These are phyloP conservation scores for Pulveroboletus sp. DNA, from an alignment of 768 basidiomycete species.

Conservation along the genomic window DNA sequence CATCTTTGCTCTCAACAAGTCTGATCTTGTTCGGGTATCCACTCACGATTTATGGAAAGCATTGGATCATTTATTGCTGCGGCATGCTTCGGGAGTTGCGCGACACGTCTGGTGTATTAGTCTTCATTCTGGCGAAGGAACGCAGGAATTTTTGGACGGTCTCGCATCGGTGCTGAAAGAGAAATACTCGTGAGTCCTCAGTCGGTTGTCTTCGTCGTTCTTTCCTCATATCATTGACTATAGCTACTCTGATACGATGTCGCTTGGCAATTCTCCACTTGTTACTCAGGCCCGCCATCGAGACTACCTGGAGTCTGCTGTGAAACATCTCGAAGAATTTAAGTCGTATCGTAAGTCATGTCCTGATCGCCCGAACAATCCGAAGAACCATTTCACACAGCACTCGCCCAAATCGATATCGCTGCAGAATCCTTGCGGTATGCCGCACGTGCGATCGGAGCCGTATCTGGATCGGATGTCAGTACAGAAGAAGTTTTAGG, in stretches of 20 bases:
- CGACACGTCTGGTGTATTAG: constrained; percentile 55
- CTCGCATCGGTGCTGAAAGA: constrained; percentile 47
- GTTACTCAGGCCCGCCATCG: constrained; percentile 81
- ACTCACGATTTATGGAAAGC: constrained; percentile 15
- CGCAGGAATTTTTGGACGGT: constrained; percentile 53
- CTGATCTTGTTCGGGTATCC: constrained; percentile 44
- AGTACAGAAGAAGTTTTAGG: constrained; percentile 83
- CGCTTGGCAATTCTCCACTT: constrained; percentile 41
- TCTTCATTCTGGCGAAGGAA: constrained; percentile 55
- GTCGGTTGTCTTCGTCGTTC: background rate
- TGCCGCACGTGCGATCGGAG: constrained; percentile 78
- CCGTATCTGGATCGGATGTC: constrained; percentile 69
- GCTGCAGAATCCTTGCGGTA: constrained; percentile 88
- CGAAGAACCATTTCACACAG: constrained; percentile 31
- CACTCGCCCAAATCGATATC: constrained; percentile 67
- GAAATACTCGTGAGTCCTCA: constrained; percentile 20
- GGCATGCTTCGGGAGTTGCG: background rate
- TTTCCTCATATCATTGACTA: background rate
- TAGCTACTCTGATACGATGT: constrained; percentile 22
- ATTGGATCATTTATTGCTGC: constrained; percentile 12
- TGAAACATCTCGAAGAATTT: constrained; percentile 35
- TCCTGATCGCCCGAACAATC: background rate
- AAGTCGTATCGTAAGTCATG: constrained; percentile 26
- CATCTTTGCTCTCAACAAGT: constrained; percentile 75
- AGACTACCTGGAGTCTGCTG: constrained; percentile 64